phyloP scores from a whole-genome alignment of 192 early-diverging fungal species.

The Coemansia sp. region DNA sequence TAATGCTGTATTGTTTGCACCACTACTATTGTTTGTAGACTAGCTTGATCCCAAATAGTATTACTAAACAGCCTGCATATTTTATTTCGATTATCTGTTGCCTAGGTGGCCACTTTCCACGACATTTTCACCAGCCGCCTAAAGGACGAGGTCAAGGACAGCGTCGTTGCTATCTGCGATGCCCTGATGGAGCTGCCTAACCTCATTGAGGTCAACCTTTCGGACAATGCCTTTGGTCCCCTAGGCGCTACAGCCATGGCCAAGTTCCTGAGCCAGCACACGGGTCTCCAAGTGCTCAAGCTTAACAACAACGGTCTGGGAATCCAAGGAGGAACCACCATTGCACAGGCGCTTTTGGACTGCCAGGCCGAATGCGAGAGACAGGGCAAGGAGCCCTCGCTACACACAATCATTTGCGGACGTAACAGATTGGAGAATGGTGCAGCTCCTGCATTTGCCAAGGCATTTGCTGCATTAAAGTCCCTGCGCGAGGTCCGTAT shows the following conservation, averaged over 20 bases:
- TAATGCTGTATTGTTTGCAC: too few relatives aligned
- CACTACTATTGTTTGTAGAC: too few relatives aligned
- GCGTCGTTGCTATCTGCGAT: conserved; percentile 76
- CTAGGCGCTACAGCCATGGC: conserved; percentile 86
- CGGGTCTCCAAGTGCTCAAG: conserved; percentile 75
- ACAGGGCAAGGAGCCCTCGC: conserved; percentile 59
- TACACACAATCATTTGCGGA: conserved; percentile 83
- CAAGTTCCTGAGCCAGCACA: conserved; percentile 77
- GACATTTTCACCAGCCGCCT: conserved; percentile 96
- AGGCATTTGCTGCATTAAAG: conserved; percentile 75
- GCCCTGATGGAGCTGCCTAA: conserved; percentile 75
- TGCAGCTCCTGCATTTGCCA: conserved; percentile 68
- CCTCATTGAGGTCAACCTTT: conserved; percentile 79
- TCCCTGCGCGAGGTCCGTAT: conserved; percentile 79
- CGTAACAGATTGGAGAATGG: conserved; percentile 92
- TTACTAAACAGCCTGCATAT: too few relatives aligned
- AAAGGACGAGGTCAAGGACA: conserved; percentile 81
- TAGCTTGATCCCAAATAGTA: too few relatives aligned
- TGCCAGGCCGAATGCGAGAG: conserved; percentile 67
- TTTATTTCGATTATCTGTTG: too few relatives aligned
- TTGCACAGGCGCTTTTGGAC: conserved; percentile 77
- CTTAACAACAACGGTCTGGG: conserved; percentile 98
- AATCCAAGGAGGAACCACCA: conserved; percentile 79
- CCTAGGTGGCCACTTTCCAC: conserved; percentile 78
- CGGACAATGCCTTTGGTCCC: conserved; percentile 98